These are phyloP conservation scores for Vaccinium darrowii DNA, from an alignment of 148 eudicot genomes.

Conservation along the genomic window DNA sequence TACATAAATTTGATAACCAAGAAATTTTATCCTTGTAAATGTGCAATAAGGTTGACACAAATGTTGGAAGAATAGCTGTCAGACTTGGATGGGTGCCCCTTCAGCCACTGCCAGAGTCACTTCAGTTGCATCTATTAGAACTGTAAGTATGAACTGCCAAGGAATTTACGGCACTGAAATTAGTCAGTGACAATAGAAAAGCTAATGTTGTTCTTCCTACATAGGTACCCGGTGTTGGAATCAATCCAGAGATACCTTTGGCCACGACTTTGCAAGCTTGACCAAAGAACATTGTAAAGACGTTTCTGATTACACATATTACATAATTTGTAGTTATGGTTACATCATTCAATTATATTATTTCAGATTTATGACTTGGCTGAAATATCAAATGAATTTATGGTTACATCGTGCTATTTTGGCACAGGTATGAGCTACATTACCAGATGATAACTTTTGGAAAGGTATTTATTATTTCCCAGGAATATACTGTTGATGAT, in stretches of 20 bases:
- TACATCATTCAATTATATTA: neutral
- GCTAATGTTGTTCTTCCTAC: slow-evolving; percentile 21
- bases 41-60: slow-evolving; percentile 75
- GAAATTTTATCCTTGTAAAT: slow-evolving; percentile 17
- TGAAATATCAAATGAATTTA: neutral
- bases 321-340: slow-evolving; percentile 10
- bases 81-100: slow-evolving; percentile 99
- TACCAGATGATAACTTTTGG: slow-evolving; percentile 99
- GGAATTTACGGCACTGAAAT: neutral
- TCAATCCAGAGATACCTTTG: slow-evolving; percentile 89
- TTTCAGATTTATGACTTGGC: neutral
- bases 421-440: slow-evolving; percentile 83
- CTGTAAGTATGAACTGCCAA: slow-evolving; percentile 47
- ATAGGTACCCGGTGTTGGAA: slow-evolving; percentile 93
- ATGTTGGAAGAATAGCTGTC: slow-evolving; percentile 97
- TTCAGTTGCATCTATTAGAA: slow-evolving; percentile 94
- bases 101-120: slow-evolving; percentile 95
- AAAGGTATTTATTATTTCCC: slow-evolving; percentile 49
- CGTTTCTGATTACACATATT: slow-evolving; percentile 7
- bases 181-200: neutral
- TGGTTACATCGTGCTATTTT: slow-evolving; percentile 3
- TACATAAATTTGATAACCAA: neutral
- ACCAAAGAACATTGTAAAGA: slow-evolving; percentile 86
- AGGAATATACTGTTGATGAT: neutral
- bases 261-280: slow-evolving; percentile 99